Evolutionary conservation across 148 eudicot genomes (phyloP).

Genomic region (Chenopodium album): DNA sequence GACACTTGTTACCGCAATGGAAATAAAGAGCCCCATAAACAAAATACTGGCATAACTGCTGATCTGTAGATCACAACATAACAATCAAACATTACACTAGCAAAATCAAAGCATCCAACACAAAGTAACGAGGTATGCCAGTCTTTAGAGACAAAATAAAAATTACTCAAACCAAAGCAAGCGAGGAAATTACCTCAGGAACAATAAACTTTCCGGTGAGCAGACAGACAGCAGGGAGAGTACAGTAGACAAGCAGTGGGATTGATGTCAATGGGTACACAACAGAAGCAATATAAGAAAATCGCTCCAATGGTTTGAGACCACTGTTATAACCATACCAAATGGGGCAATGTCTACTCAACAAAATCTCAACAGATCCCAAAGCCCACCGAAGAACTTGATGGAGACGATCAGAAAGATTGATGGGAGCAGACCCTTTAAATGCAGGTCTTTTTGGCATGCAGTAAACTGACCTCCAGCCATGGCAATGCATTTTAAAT

Average conservation of each 20-base stretch:
- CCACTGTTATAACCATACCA: slow-evolving; percentile 95
- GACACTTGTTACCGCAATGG: slow-evolving; percentile 81
- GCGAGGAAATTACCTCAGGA: slow-evolving; percentile 64
- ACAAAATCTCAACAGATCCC: slow-evolving; percentile 89
- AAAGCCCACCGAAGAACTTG: slow-evolving; percentile 96
- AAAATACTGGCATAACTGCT: slow-evolving; percentile 92
- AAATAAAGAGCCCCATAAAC: slow-evolving; percentile 86
- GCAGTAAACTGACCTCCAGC: slow-evolving; percentile 97
- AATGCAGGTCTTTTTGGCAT: slow-evolving; percentile 87
- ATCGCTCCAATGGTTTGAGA: slow-evolving; percentile 82
- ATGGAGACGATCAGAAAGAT: slow-evolving; percentile 94
- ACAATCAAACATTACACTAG: slow-evolving; percentile 14
- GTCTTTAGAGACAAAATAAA: neutral
- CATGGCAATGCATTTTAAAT: slow-evolving; percentile 97
- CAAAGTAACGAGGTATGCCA: neutral
- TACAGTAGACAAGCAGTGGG: slow-evolving; percentile 82
- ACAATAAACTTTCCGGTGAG: slow-evolving; percentile 93
- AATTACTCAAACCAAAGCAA: neutral
- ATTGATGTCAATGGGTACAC: slow-evolving; percentile 89
- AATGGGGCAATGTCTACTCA: slow-evolving; percentile 89
- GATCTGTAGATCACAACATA: slow-evolving; percentile 51
- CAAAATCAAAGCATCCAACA: neutral
- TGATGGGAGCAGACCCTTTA: slow-evolving; percentile 96
- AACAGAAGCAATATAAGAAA: slow-evolving; percentile 85
- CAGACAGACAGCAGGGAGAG: slow-evolving; percentile 89